Evolutionary conservation across 2,329 filamentous ascomycete genomes (phyloP), one percentile per base, ranked within the genome.

Genomic region (Xylariaceae sp.): DNA sequence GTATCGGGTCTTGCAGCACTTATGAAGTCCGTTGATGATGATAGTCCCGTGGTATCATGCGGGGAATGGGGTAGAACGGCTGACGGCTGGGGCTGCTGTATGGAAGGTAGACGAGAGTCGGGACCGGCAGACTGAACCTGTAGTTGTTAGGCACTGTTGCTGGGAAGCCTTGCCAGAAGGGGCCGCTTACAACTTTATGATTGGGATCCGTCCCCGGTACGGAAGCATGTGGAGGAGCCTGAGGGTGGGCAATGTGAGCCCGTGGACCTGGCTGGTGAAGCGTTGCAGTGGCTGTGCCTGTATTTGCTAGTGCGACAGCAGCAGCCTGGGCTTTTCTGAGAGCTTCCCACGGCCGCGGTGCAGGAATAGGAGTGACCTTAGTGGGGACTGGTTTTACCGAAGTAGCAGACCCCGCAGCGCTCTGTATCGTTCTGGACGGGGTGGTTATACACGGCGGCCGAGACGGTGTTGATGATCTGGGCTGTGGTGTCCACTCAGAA

Each of bases 261-360:
- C 54, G 46, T 49, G 50, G 48, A 38, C 47, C 40, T 41, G 41
- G 50, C 44, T 57, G 53, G 51, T 49, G 53, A 41, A 53, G 51
- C 50, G 55, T 47, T 56, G 54, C 54, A 54, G 56, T 60, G 59
- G 59, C 57, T 57, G 57, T 57, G 55, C n/a, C 28, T 34, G 23
- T 14, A 33, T 21, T 11, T 38, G 12, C 12, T 38, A n/a, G n/a
- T n/a, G n/a, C n/a, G n/a, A n/a, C n/a, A n/a, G n/a, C n/a, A 31
- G 46, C 33, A 24, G 47, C 35, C 32, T 50, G 46, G 15, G 34
- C 30, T 44, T 52, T 58, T 19, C 51, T 51, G 24, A 59, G 14
- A 18, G 50, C 36, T 40, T 60, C 57, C 57, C 57, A 60, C 15
- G 57, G 57, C 34, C 56, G 47, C 30, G 57, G 57, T 33, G 57